Evolutionary conservation across 306 rosid species (phyloP), one percentile per base, ranked within the genome.

Genomic region (Gleditsia sinensis): DNA sequence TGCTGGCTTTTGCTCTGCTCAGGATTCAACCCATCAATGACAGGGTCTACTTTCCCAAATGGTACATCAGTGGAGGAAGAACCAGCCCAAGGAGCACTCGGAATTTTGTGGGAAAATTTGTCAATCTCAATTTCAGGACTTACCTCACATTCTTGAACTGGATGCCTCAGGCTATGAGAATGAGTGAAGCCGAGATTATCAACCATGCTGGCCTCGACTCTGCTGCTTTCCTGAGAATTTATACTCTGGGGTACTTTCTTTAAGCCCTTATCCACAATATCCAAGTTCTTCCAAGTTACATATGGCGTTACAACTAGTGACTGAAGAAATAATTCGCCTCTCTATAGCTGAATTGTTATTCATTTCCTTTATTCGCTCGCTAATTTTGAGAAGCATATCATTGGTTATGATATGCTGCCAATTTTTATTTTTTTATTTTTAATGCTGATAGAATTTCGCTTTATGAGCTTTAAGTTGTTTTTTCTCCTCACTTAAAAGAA

Each of bases 171-270:
- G 97, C 99, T 81, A 56, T 92, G 75, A 90, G 83, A 84, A 92
- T 90, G 97, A 69, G 74, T 61, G 96, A 94, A 76, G 5, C 88
- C 73, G 93, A 92, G 80, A 94, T 94, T 59, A 87, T 90, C 65
- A 79, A 40, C 83, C 97, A 92, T 82, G 97, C 99, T 78, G 97
- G 99, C 17, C 89, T 94, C 60, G 99, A 94, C 80, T 94, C 99
- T 82, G 97, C 96, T 84, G 95, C 76, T 84, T 94, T 94, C 46
- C 94, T 94, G 70, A 87, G 99, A 83, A 90, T 94, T 74, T 94
- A 94, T 57, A 83, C 78, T 82, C 90, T 94, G 28, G 99, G 99
- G 99, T 94, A 78, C 53, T 43, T 25, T 66, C 49, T 73, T 17
- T 71, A 63, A 2, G 5, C 3, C 64, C 70, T 76, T 64, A 0